phyloP scores from a whole-genome alignment of 306 rosid genomes.

The Luffa acutangula region DNA sequence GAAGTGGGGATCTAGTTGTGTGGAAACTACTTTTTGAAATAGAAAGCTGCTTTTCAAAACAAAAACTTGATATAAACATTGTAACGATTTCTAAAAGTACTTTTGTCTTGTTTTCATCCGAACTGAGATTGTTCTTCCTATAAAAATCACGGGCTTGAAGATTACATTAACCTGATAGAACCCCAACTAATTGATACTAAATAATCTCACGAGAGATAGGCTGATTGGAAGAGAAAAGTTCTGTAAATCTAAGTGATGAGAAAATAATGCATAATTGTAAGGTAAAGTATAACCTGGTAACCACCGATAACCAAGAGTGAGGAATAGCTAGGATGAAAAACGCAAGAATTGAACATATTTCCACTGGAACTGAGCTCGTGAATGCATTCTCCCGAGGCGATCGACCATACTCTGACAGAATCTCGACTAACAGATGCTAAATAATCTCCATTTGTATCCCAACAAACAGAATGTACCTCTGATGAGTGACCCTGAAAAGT shows the following conservation, averaged over 20 bases:
- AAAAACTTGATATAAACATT: background rate
- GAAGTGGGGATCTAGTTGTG: background rate
- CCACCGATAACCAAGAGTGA: conserved; percentile 84
- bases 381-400: conserved; percentile 64
- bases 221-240: background rate
- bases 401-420: conserved; percentile 74
- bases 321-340: conserved; percentile 82
- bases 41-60: background rate
- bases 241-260: background rate
- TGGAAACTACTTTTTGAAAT: background rate
- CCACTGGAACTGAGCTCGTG: conserved; percentile 73
- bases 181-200: background rate
- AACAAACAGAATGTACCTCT: conserved; percentile 54
- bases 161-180: background rate
- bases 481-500: conserved; percentile 54
- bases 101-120: background rate
- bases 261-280: background rate
- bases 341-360: conserved; percentile 61
- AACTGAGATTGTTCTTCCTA: background rate
- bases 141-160: background rate
- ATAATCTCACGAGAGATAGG: background rate
- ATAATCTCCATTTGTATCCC: conserved; percentile 76
- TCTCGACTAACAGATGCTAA: conserved; percentile 82
- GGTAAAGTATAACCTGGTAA: conserved; percentile 53
- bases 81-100: background rate